Conservation (phyloP, 306 rosid genomes). For the Argentina anserina region DNA sequence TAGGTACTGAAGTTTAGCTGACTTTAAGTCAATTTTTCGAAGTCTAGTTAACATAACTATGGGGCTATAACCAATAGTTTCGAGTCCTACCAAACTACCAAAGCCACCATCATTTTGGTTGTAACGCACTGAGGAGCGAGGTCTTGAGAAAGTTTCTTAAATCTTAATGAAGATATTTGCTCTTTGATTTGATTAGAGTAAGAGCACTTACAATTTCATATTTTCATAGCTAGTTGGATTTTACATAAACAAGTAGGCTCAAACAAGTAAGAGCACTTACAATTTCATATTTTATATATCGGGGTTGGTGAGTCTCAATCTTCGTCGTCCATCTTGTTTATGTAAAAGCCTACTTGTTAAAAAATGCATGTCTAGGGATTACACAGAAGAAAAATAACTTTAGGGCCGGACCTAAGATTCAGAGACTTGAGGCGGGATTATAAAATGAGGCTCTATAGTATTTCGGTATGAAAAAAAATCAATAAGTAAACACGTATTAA, state of each 20-base stretch:
- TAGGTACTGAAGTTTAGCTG: neutral
- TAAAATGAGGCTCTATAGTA: too few species aligned
- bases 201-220: neutral
- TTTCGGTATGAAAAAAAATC: too few species aligned
- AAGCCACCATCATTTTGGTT: conserved; percentile 37
- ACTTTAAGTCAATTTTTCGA: neutral
- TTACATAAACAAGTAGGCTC: too few species aligned
- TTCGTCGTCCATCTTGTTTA: conserved; percentile 32
- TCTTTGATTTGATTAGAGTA: neutral
- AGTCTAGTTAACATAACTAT: neutral
- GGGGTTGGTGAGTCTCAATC: conserved; percentile 45
- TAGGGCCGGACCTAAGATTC: too few species aligned
- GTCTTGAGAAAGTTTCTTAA: neutral
- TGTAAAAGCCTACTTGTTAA: too few species aligned
- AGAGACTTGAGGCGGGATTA: too few species aligned
- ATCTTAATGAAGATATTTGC: neutral
- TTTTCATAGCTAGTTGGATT: neutral
- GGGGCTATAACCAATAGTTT: neutral
- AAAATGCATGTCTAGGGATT: neutral
- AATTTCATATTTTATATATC: neutral
- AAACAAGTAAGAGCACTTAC: neutral
- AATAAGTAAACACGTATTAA: too few species aligned
- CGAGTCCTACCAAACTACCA: conserved; percentile 24
- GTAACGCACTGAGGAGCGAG: conserved; percentile 42
- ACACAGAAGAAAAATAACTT: neutral